Percentiles rank a stretch among this genome's conserved stretches.
These are phyloP conservation scores for Colletotrichum cordylinicola DNA, from an alignment of 2,329 filamentous ascomycete genomes.

Conservation along the genomic window DNA sequence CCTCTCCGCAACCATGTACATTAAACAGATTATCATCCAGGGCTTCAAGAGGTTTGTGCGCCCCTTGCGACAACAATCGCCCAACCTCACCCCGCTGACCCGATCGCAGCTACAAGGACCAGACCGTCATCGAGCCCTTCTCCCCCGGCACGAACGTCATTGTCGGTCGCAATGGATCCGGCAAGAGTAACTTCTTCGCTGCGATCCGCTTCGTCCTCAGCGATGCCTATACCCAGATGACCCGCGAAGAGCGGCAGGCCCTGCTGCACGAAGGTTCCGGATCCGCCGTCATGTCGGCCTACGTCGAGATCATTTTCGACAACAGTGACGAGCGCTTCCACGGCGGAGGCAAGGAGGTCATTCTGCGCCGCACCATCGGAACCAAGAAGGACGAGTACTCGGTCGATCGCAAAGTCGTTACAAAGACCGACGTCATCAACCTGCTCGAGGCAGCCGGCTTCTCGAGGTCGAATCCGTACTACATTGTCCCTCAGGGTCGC, in stretches of 20 bases:
- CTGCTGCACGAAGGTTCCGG: conserved; percentile 98
- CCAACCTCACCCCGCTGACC: conserved; percentile 28
- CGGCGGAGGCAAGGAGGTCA: conserved; percentile 88
- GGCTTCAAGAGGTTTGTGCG: conserved; percentile 96
- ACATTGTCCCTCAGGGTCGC: conserved; percentile 97
- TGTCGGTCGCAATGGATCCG: conserved; percentile 97
- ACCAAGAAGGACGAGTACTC: conserved; percentile 99
- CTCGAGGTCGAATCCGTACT: conserved; percentile 96
- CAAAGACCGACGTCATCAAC: conserved; percentile 93
- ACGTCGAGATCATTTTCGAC: conserved; percentile 98
- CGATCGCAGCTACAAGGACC: conserved; percentile 88
- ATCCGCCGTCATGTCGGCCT: conserved; percentile 98
- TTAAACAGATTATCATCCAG: conserved; percentile 99
- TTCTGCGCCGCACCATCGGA: conserved; percentile 91
- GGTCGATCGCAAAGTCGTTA: conserved; percentile 94
- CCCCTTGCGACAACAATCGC: background rate
- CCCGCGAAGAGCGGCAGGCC: conserved; percentile 92
- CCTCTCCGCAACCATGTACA: conserved; percentile 73
- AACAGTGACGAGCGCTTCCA: conserved; percentile 96
- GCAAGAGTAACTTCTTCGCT: conserved; percentile 99
- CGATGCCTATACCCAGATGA: conserved; percentile 96
- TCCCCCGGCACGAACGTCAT: conserved; percentile 98
- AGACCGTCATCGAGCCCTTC: conserved; percentile 98
- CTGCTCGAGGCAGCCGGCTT: conserved; percentile 95
- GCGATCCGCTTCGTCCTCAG: conserved; percentile 98